Evolutionary conservation across 495 filamentous ascomycete species (phyloP), one percentile per base, ranked within the genome.

Genomic region (Choiromyces venosus): DNA sequence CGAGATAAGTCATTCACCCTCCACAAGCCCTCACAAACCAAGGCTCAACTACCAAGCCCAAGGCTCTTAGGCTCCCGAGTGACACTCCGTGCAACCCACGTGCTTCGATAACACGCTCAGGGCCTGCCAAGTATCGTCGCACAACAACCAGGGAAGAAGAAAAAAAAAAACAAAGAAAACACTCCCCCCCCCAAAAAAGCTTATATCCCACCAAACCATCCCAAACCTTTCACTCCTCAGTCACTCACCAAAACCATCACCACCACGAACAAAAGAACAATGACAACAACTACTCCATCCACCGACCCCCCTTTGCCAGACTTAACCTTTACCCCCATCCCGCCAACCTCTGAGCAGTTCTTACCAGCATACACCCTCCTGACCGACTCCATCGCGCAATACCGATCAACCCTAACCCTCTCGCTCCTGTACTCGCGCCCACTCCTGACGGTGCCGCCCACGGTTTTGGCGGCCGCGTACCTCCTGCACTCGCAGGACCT

Each of bases 371-470:
- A 89, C 25, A 82, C 82, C 42, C 85, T 90, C 14, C 82, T 90
- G 71, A 83, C 88, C 18, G 84, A 87, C 81, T 87, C 86, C 52
- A 83, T 92, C 68, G 88, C 88, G 19, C 88, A 92, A 75, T 89
- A 91, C 76, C 86, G 88, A 36, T 86, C 89, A 78, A 37, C 82
- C 8, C 85, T 89, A n/a, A 83, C 85, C 18, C 79, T 77, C 10
- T 78, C 84, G 66, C 77, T 92, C 10, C 82, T 92, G 52, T 83
- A 84, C 72, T 84, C 88, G 76, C 86, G 75, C 18, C 79, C 87
- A 0, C 56, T 85, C 40, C 81, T 81, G 56, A 80, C 88, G 0
- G 77, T 84, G 0, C 64, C 81, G 2, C 80, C 84, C 37, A 67
- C 84, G 37, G 29, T 79, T 3, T 37, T 85, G 7, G 42, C 89